A percentile compares a stretch with the other conserved stretches of the same genome.
phyloP scores from a whole-genome alignment of 371 early-diverging fungal species.

The Mucor sp. region DNA sequence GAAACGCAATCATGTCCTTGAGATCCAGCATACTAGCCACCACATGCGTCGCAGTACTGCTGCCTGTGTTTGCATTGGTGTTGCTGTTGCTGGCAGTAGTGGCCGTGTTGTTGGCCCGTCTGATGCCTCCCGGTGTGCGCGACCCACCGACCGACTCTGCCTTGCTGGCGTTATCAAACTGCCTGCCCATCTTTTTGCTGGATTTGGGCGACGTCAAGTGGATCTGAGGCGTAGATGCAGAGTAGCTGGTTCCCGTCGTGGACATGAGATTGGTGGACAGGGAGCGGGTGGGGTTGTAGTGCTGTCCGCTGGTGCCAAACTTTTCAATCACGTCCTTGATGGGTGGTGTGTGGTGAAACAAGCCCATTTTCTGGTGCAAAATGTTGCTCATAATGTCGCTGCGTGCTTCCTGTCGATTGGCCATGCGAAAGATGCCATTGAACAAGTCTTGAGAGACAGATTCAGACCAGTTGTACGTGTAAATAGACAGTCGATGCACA shows the following conservation, averaged over 20 bases:
- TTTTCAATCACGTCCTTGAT: constrained; percentile 26
- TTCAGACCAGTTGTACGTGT: constrained; percentile 77
- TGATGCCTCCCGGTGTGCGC: constrained; percentile 2
- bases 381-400: constrained; percentile 59
- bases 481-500: constrained; percentile 57
- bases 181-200: constrained; percentile 2
- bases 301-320: constrained; percentile 1
- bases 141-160: background rate
- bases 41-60: background rate
- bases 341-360: constrained; percentile 61
- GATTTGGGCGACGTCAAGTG: constrained; percentile 28
- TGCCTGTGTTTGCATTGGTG: background rate
- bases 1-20: constrained; percentile 29
- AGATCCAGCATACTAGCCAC: constrained; percentile 24
- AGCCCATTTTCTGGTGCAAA: constrained; percentile 72
- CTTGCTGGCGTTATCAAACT: constrained; percentile 4
- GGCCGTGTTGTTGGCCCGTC: background rate
- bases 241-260: background rate
- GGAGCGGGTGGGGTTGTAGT: background rate
- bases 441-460: constrained; percentile 60
- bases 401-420: constrained; percentile 57
- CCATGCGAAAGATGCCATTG: constrained; percentile 34
- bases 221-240: constrained; percentile 23
- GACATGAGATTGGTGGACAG: background rate
- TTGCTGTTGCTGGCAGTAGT: background rate